Base-by-base conservation (phyloP, 2,329 filamentous ascomycete species). In the Helotiales sp. region DNA sequence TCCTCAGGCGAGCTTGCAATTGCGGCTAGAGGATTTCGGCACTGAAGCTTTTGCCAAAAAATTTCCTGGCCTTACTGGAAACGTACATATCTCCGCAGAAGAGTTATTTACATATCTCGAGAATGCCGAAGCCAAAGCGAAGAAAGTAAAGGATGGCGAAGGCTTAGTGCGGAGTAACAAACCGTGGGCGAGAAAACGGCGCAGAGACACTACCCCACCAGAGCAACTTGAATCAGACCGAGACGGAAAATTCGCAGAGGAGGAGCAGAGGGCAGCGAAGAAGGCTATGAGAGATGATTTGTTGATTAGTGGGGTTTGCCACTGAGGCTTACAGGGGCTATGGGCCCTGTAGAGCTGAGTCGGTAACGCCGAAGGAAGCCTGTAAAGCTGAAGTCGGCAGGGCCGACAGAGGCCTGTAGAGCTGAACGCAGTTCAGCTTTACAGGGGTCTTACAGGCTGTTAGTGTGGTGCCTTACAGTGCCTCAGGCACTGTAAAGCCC, bases 161-260 rank as follows among this genome's bases (percentile, higher is more conserved):
- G 64, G 67, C 6, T 13, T 71, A 67, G 49, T 55, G 2, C 57
- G 61, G 58, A 64, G 45, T 34, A 50, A 61, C 32, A 68, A 43
- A 69, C 68, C 68, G 47, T 71, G 70, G 68, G 61, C 60, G 43
- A 71, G 61, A 57, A 67, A 69, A 67, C 50, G 66, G 60, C 68
- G 67, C 50, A 69, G 65, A 66, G 67, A 62, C 55, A 70, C 65
- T 58, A 72, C 69, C 1, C 70, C 70, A 68, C 66, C 68, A 34
- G 66, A 72, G 70, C 40, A 72, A 57, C 69, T 70, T 43, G 55
- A 66, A 61, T 67, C 57, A 66, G 68, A 72, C 49, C 66, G 67
- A n/a, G 68, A 72, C 34, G 66, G 55, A 65, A 71, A 55, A 64
- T 71, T 72, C 57, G 54, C 43, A 63, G 58, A 69, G n/a, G 2